Base-by-base conservation (phyloP, 2,329 filamentous ascomycete genomes). In the Coccinonectria pachysandricola region DNA sequence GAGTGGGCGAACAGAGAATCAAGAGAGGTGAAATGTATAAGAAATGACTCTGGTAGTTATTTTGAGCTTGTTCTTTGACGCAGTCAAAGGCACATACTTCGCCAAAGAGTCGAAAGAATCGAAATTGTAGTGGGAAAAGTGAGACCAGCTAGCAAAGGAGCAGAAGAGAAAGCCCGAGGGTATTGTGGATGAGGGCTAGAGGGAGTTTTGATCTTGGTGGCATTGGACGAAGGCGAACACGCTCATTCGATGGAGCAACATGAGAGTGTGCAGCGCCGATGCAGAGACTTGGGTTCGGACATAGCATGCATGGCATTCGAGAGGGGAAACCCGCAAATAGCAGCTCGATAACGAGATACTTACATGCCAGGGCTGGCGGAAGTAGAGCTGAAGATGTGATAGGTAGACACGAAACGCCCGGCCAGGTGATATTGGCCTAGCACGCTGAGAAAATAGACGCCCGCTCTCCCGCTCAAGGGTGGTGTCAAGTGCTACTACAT, bases 101-200 rank as follows among this genome's bases (percentile, higher is more conserved):
- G n/a, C n/a, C n/a, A n/a, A n/a, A n/a, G n/a, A n/a, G n/a, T n/a
- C n/a, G 26, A 29, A 42, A 54, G 44, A 45, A 43, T 56, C 48
- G 39, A 44, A 54, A 55, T 45, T 45, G 51, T 40, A 38, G 52
- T 44, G 43, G 50, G 44, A 52, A 50, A 39, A 53, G 40, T 52
- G 65, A 73, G 67, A 56, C 68, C 68, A 71, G 68, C 68, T 72
- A 60, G 59, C 61, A 59, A n/a, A 60, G 49, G 52, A 53, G 47
- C 37, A 55, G 46, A 53, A 62, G 49, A 53, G 30, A 43, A 36
- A 38, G 45, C 47, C 42, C 46, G 39, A 46, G 40, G 45, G 40
- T 40, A 47, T 46, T 39, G 40, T 46, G 46, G 47, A 40, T 39
- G 53, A 55, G 60, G 62, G 59, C 53, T 49, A 50, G 47, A 40